Evolutionary conservation across 768 basidiomycete genomes (phyloP).

Genomic region (Cyathus striatus): DNA sequence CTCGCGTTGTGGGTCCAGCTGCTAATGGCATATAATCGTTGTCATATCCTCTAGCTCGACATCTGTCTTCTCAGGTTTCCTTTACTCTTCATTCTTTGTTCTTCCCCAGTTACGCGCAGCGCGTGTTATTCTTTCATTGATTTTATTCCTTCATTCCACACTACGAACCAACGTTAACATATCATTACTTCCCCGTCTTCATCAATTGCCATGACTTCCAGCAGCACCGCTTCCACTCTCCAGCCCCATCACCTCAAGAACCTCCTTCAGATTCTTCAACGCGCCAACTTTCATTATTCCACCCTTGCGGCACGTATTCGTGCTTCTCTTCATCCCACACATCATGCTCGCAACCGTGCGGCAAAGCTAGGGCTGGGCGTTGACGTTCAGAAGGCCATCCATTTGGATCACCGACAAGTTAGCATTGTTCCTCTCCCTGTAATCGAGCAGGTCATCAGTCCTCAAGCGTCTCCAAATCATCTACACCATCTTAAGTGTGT

Average conservation of each 20-base stretch:
- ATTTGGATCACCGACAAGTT: conserved; percentile 31
- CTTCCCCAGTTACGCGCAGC: conserved; percentile 23
- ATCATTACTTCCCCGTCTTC: too few relatives aligned
- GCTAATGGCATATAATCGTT: conserved; percentile 12
- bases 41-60: conserved; percentile 3
- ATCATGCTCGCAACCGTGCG: conserved; percentile 48
- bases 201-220: conserved; percentile 12
- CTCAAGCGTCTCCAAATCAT: not conserved
- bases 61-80: conserved; percentile 7
- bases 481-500: conserved; percentile 12
- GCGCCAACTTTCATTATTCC: conserved; percentile 36
- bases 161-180: conserved; percentile 4
- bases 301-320: conserved; percentile 34
- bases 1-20: conserved; percentile 27
- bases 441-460: conserved; percentile 8
- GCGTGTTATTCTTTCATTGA: conserved; percentile 21
- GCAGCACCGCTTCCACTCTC: conserved; percentile 11
- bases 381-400: conserved; percentile 33
- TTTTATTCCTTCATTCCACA: conserved; percentile 7
- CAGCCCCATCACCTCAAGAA: conserved; percentile 22
- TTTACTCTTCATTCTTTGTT: conserved; percentile 11
- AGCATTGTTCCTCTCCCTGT: conserved; percentile 32
- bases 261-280: conserved; percentile 33
- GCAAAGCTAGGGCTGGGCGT: conserved; percentile 36
- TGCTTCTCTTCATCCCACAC: conserved; percentile 24